These are phyloP conservation scores for Beverwykella pulmonaria DNA, from an alignment of 495 filamentous ascomycete species.

Conservation along the genomic window DNA sequence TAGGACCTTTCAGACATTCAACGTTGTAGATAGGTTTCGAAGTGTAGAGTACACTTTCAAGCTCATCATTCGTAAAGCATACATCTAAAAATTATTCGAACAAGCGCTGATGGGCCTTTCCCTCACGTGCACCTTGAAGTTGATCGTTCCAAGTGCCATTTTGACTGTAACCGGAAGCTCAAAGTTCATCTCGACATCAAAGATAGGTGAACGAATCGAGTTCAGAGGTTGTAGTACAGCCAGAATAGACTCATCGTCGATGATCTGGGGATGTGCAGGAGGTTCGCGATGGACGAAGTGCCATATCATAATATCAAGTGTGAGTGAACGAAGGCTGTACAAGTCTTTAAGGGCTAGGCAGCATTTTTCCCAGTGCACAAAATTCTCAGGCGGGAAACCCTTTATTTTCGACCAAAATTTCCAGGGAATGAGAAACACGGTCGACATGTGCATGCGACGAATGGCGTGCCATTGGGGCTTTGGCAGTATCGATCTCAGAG, in stretches of 20 bases:
- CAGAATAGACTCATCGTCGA: neutral
- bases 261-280: too few relatives aligned
- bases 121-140: neutral
- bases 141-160: neutral
- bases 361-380: neutral
- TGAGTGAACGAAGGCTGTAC: neutral
- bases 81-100: neutral
- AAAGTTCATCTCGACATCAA: slow-evolving; percentile 18
- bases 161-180: neutral
- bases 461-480: slow-evolving; percentile 6
- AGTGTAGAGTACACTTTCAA: neutral
- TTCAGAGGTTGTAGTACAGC: slow-evolving; percentile 16
- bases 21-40: neutral
- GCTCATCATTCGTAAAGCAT: neutral
- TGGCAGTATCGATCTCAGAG: neutral
- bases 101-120: neutral
- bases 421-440: neutral
- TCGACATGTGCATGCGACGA: slow-evolving; percentile 14
- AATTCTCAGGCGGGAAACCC: slow-evolving; percentile 1
- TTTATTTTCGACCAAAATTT: neutral
- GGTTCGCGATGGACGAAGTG: neutral
- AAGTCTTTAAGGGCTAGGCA: slow-evolving; percentile 4
- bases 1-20: too few relatives aligned
- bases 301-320: slow-evolving; percentile 12
- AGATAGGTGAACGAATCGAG: neutral